phyloP scores from a whole-genome alignment of 805 yeast genomes.

The Pichia paraexigua region DNA sequence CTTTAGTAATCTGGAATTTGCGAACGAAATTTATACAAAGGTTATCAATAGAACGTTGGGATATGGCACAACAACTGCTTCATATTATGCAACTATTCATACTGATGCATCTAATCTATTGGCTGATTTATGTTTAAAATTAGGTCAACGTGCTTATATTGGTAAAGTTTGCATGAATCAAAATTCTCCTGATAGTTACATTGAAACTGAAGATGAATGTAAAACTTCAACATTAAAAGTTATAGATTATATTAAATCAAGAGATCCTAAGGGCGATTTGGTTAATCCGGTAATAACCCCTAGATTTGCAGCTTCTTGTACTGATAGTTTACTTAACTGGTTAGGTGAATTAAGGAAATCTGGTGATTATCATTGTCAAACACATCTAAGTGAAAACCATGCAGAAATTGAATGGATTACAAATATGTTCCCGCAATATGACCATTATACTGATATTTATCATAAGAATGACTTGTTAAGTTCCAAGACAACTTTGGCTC shows the following conservation, averaged over 20 bases:
- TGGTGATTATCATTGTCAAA: conserved; percentile 63
- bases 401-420: conserved; percentile 69
- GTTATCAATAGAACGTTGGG: conserved; percentile 63
- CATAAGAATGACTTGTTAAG: conserved; percentile 52
- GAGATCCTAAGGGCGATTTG: conserved; percentile 45
- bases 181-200: conserved; percentile 66
- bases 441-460: conserved; percentile 71
- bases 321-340: conserved; percentile 50
- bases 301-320: conserved; percentile 86
- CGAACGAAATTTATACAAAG: conserved; percentile 53
- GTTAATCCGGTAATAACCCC: conserved; percentile 83
- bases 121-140: conserved; percentile 56
- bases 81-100: conserved; percentile 88
- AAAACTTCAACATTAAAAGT: conserved; percentile 47
- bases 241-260: conserved; percentile 43
- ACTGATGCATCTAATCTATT: conserved; percentile 64
- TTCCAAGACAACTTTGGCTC: conserved; percentile 73
- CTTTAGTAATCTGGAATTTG: conserved; percentile 45
- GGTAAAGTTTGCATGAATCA: conserved; percentile 95
- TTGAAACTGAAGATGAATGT: conserved; percentile 48
- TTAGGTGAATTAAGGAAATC: conserved; percentile 51
- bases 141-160: conserved; percentile 82
- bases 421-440: conserved; percentile 62
- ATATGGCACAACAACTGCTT: conserved; percentile 87
- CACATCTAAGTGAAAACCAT: conserved; percentile 81